These are phyloP conservation scores for Coniochaeta sp. DNA, from an alignment of 2,329 filamentous ascomycete genomes.

Conservation along the genomic window DNA sequence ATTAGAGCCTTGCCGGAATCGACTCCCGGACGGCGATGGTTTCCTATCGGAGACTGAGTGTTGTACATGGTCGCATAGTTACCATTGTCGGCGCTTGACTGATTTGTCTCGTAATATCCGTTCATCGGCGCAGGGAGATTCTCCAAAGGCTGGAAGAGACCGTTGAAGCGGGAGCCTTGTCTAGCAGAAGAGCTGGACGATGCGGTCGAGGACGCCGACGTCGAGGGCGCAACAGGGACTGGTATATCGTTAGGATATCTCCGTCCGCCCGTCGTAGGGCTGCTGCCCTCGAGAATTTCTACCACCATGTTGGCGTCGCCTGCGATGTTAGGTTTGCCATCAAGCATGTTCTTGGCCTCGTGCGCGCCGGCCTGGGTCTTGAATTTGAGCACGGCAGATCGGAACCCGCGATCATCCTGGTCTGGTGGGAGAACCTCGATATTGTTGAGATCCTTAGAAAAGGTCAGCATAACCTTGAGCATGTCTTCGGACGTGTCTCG, in stretches of 20 bases:
- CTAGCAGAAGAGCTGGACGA: constrained; percentile 39
- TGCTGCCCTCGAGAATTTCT: constrained; percentile 45
- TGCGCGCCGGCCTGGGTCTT: constrained; percentile 43
- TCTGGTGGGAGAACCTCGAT: constrained; percentile 44
- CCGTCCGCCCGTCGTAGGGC: constrained; percentile 27
- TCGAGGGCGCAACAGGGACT: constrained; percentile 29
- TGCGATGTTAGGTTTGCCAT: constrained; percentile 45
- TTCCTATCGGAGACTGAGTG: constrained; percentile 65
- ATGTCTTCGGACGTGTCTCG: constrained; percentile 45
- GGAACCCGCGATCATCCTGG: constrained; percentile 40
- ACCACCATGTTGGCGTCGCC: constrained; percentile 47
- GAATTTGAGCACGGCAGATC: constrained; percentile 47
- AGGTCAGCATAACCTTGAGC: constrained; percentile 50
- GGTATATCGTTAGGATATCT: constrained; percentile 45
- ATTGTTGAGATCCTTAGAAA: constrained; percentile 46
- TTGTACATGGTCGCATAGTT: constrained; percentile 61
- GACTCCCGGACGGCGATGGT: constrained; percentile 40
- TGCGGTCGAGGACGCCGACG: constrained; percentile 31
- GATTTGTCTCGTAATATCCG: constrained; percentile 44
- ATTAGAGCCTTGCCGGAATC: constrained; percentile 63
- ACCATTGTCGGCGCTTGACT: constrained; percentile 48
- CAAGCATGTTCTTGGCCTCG: constrained; percentile 49
- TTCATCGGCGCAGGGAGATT: constrained; percentile 28
- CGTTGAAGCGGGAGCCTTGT: constrained; percentile 54
- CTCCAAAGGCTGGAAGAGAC: constrained; percentile 53